phyloP scores from a whole-genome alignment of 208 protist species.

The Borovskyia barvae region DNA sequence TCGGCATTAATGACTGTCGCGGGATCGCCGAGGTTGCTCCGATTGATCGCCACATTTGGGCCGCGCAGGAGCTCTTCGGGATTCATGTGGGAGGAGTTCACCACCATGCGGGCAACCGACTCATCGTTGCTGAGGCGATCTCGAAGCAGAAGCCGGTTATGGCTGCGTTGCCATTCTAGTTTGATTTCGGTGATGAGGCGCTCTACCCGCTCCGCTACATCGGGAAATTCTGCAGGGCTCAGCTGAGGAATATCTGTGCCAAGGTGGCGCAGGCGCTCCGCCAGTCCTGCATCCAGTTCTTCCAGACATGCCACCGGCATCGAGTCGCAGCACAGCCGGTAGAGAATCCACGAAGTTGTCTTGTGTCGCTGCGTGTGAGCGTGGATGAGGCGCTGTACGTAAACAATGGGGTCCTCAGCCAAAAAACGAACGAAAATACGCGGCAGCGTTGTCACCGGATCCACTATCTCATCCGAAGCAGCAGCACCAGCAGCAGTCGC shows the following conservation, averaged over 20 bases:
- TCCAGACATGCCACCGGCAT: conserved; percentile 86
- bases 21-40: conserved; percentile 56
- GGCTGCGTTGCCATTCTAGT: conserved; percentile 87
- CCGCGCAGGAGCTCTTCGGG: conserved; percentile 80
- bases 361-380: conserved; percentile 83
- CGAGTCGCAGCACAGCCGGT: conserved; percentile 91
- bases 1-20: conserved; percentile 64
- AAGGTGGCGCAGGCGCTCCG: conserved; percentile 61
- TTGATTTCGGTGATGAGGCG: conserved; percentile 83
- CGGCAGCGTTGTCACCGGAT: conserved; percentile 42
- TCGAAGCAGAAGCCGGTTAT: conserved; percentile 91
- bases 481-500: background rate
- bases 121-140: conserved; percentile 78
- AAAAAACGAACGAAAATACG: conserved; percentile 87
- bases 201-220: conserved; percentile 69
- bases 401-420: conserved; percentile 89
- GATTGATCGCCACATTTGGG: conserved; percentile 74
- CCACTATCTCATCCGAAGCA: background rate
- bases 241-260: conserved; percentile 88
- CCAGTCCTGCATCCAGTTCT: conserved; percentile 57
- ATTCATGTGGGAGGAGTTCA: conserved; percentile 75
- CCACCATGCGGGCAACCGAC: conserved; percentile 80
- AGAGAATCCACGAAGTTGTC: conserved; percentile 88
- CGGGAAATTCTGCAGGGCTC: conserved; percentile 60
- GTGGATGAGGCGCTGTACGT: conserved; percentile 79